phyloP scores from a whole-genome alignment of 1,139 yeast genomes.

The Geotrichum candidum region DNA sequence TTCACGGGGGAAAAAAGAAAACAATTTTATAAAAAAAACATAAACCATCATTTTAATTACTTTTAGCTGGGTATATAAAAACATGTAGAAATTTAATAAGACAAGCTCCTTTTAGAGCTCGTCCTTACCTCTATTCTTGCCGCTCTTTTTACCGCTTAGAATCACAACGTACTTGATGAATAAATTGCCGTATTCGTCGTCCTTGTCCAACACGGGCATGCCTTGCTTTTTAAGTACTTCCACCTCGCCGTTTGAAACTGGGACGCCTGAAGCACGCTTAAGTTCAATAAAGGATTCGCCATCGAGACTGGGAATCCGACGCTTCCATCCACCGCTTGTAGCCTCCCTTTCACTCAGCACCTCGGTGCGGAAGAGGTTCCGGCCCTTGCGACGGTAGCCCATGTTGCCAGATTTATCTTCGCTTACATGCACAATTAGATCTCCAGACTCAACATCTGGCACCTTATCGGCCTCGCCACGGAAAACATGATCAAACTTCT shows the following conservation, averaged over 20 bases:
- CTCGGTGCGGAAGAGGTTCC: constrained; percentile 75
- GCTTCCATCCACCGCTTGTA: constrained; percentile 68
- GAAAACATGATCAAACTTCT: constrained; percentile 53
- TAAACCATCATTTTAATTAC: too few relatives aligned
- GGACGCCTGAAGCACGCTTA: constrained; percentile 45
- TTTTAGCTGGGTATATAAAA: too few relatives aligned
- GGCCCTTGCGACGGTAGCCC: constrained; percentile 81
- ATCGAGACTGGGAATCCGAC: constrained; percentile 63
- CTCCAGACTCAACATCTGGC: constrained; percentile 81
- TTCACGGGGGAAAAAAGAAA: too few relatives aligned
- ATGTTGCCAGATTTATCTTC: constrained; percentile 42
- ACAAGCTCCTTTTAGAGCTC: constrained; percentile 4
- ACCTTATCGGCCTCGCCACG: constrained; percentile 77
- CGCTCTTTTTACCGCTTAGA: constrained; percentile 34
- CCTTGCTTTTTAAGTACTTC: constrained; percentile 71
- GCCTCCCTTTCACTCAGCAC: constrained; percentile 70
- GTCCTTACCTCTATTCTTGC: constrained; percentile 7
- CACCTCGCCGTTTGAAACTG: constrained; percentile 59
- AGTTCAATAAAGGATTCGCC: constrained; percentile 46
- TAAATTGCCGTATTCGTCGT: constrained; percentile 61
- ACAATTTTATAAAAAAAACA: not conserved
- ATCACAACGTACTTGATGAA: constrained; percentile 64
- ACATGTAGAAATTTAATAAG: not conserved
- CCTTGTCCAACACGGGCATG: constrained; percentile 60
- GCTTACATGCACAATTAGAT: constrained; percentile 52